Base-by-base conservation (phyloP, 352 stramenopile genomes). In the Aphanomyces invadans region DNA sequence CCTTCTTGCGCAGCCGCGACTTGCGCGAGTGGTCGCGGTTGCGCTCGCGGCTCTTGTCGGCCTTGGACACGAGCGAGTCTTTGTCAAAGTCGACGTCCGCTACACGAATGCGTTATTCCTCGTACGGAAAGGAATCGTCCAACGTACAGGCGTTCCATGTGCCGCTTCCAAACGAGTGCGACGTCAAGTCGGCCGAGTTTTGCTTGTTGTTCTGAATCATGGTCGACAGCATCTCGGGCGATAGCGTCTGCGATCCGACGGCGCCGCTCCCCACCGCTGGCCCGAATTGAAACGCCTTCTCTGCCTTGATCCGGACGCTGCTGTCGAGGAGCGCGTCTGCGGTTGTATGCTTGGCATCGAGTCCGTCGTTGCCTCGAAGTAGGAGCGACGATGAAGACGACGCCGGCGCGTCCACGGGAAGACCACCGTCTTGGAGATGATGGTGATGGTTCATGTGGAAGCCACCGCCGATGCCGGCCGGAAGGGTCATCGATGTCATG, bases 11-110 rank as follows among this genome's bases (percentile, higher is more conserved):
- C 59, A 95, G 74, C 11, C 93, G 85, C 56, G 90, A 97, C 76
- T 97, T 97, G 74, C 92, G 88, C 55, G 93, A 96, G 76, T 98
- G 93, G 71, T 98, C 92, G 42, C 92, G 85, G 76, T 98, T 98
- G 49, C 93, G 83, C 71, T 98, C 90, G 17, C 90, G 79, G 21
- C 76, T 88, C 72, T 91, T 90, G 62, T 90, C 84, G 56, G 90
- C 84, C 69, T 93, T 93, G 60, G 60, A 67, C 39, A 90, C 71
- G 33, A 91, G 70, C 56, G 84, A 83, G 26, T 81, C 75, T 56
- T 88, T 85, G 53, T 93, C 84, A 36, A 90, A 83, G 56, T 93
- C 84, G 62, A 91, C 51, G 57, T 86, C 86, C n/a, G 86, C 80
- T 83, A 79, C 57, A n/a, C n/a, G n/a, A n/a, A n/a, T n/a, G n/a